phyloP scores from a whole-genome alignment of 2,329 filamentous ascomycete genomes.

The Neopestalotiopsis clavispora region DNA sequence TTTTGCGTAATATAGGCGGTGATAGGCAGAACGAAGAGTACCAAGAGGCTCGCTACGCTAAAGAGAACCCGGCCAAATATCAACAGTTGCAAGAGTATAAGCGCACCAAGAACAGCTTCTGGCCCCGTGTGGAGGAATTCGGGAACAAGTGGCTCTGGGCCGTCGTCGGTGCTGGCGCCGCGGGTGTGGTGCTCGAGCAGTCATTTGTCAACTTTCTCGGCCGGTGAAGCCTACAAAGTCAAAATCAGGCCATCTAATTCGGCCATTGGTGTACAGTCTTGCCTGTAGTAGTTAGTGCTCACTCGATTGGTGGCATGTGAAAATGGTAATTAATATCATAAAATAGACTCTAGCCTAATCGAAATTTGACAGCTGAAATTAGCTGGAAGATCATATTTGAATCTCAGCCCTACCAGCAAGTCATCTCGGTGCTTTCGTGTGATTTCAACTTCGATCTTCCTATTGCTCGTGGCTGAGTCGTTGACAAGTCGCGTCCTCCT shows the following conservation, averaged over 20 bases:
- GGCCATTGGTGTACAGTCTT: not conserved
- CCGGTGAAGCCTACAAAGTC: not conserved
- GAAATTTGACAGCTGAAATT: not conserved
- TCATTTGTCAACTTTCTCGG: not conserved
- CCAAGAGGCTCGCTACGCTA: slow-evolving; percentile 56
- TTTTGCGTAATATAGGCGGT: slow-evolving; percentile 60
- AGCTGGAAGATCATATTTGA: not conserved
- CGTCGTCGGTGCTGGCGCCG: slow-evolving; percentile 53
- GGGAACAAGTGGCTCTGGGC: slow-evolving; percentile 61
- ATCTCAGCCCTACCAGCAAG: too few species aligned
- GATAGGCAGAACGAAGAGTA: slow-evolving; percentile 58
- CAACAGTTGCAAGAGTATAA: slow-evolving; percentile 52
- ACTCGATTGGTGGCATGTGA: not conserved
- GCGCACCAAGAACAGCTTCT: slow-evolving; percentile 49
- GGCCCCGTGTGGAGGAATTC: slow-evolving; percentile 55
- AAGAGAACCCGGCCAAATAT: slow-evolving; percentile 54
- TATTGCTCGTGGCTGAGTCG: too few species aligned
- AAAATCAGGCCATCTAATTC: not conserved
- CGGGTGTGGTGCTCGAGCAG: slow-evolving; percentile 52
- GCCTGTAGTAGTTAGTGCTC: not conserved
- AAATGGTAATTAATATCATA: not conserved
- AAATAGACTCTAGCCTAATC: not conserved
- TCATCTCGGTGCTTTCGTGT: too few species aligned
- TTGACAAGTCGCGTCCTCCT: too few species aligned
- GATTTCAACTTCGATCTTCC: too few species aligned